A percentile compares a stretch with the other conserved stretches of the same genome.
phyloP scores from a whole-genome alignment of 495 filamentous ascomycete species.

The Pyrenula aspistea region DNA sequence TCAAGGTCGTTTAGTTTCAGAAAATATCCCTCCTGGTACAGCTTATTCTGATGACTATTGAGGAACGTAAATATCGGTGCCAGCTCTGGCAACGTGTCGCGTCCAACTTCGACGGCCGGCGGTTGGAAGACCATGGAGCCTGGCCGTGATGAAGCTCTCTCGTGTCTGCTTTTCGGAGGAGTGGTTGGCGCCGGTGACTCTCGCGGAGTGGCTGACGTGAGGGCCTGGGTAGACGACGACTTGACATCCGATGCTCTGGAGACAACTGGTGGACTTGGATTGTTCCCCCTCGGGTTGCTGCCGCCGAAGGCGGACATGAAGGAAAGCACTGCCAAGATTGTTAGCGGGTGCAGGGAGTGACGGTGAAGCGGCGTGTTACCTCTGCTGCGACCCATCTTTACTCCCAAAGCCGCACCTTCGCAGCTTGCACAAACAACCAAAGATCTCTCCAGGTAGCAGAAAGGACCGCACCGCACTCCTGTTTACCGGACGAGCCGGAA shows the following conservation, averaged over 20 bases:
- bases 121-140: constrained; percentile 67
- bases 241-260: background rate
- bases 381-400: background rate
- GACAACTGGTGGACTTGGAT: background rate
- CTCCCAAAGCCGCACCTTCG: background rate
- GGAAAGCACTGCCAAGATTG: constrained; percentile 37
- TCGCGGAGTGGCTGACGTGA: constrained; percentile 7
- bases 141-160: constrained; percentile 38
- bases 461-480: background rate
- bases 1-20: constrained; percentile 91
- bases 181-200: constrained; percentile 16
- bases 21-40: constrained; percentile 97
- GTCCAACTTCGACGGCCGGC: constrained; percentile 69
- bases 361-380: background rate
- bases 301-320: constrained; percentile 50
- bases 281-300: constrained; percentile 13
- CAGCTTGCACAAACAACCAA: background rate
- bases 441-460: no score
- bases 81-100: constrained; percentile 82
- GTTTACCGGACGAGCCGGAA: background rate
- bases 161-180: constrained; percentile 13
- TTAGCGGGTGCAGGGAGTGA: background rate
- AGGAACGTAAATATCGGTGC: constrained; percentile 89
- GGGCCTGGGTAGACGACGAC: constrained; percentile 10
- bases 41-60: constrained; percentile 90